Evolutionary conservation across 73 alveolate species (phyloP).

Genomic region (Halteria grandinella): DNA sequence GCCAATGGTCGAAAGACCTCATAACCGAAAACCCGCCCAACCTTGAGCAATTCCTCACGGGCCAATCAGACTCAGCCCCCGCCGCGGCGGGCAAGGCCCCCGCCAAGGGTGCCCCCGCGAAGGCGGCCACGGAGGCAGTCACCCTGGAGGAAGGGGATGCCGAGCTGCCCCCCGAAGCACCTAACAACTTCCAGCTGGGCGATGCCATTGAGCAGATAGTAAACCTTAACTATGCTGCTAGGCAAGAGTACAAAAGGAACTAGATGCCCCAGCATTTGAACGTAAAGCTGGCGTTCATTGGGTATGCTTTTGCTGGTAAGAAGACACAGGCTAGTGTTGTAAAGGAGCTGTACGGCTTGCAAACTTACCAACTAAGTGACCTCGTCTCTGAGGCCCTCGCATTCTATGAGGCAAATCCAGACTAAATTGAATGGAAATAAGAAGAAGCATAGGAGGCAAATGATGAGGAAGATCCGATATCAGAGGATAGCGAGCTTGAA

Average conservation of each 20-base stretch:
- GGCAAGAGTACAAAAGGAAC: constrained; percentile 43
- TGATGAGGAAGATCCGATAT: constrained; percentile 30
- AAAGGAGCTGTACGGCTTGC: constrained; percentile 56
- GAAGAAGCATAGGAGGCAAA: constrained; percentile 45
- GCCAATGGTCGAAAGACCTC: constrained; percentile 70
- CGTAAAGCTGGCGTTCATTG: constrained; percentile 86
- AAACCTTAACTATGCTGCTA: constrained; percentile 36
- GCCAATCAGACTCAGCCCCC: constrained; percentile 43
- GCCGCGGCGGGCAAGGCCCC: constrained; percentile 64
- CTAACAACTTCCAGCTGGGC: constrained; percentile 57
- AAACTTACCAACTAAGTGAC: constrained; percentile 31
- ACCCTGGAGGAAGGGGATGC: constrained; percentile 59
- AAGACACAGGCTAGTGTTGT: constrained; percentile 84
- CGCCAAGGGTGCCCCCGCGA: constrained; percentile 12
- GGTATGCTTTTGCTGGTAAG: constrained; percentile 95
- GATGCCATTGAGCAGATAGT: constrained; percentile 63
- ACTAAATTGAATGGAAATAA: constrained; percentile 1
- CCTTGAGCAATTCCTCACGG: constrained; percentile 49
- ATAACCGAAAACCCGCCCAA: constrained; percentile 51
- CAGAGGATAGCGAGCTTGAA: constrained; percentile 40
- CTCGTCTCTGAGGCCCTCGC: constrained; percentile 56
- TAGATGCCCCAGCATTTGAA: constrained; percentile 72
- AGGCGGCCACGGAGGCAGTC: constrained; percentile 40
- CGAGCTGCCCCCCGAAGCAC: constrained; percentile 39
- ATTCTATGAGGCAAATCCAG: constrained; percentile 38